These are phyloP conservation scores for Calocera viscosa DNA, from an alignment of 768 basidiomycete species.

Conservation along the genomic window DNA sequence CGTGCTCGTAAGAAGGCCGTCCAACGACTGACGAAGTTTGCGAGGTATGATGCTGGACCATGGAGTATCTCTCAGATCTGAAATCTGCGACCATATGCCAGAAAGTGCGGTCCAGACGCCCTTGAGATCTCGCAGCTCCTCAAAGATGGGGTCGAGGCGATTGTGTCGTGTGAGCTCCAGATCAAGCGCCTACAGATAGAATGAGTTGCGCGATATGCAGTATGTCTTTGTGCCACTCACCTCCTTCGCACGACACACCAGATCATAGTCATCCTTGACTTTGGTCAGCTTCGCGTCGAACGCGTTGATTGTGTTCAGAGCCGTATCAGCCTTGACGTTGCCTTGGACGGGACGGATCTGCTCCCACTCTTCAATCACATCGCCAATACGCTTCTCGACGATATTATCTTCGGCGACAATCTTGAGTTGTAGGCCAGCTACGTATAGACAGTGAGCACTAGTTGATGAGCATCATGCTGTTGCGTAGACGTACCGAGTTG, in stretches of 20 bases:
- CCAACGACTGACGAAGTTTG: conserved; percentile 87
- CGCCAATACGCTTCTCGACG: conserved; percentile 87
- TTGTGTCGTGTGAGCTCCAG: conserved; percentile 82
- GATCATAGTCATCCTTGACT: conserved; percentile 88
- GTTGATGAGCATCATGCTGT: neutral
- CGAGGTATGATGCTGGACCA: conserved; percentile 93
- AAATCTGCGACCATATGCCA: conserved; percentile 89
- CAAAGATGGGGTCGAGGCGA: conserved; percentile 84
- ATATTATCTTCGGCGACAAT: conserved; percentile 99
- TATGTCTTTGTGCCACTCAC: neutral
- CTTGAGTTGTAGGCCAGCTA: conserved; percentile 95
- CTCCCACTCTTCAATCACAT: conserved; percentile 88
- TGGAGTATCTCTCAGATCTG: conserved; percentile 70
- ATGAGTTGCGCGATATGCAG: neutral
- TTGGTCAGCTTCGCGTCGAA: conserved; percentile 85
- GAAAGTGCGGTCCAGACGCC: conserved; percentile 98
- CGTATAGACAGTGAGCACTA: neutral
- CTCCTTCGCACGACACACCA: conserved; percentile 91
- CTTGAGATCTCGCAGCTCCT: conserved; percentile 91
- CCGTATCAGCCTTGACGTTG: conserved; percentile 87
- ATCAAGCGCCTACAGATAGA: conserved; percentile 51
- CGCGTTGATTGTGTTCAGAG: conserved; percentile 89
- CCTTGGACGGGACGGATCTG: conserved; percentile 93
- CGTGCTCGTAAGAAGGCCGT: conserved; percentile 80
- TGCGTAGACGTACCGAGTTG: conserved; percentile 62